Conservation (phyloP, 805 yeast species). For the Ogataea populi-albae region DNA sequence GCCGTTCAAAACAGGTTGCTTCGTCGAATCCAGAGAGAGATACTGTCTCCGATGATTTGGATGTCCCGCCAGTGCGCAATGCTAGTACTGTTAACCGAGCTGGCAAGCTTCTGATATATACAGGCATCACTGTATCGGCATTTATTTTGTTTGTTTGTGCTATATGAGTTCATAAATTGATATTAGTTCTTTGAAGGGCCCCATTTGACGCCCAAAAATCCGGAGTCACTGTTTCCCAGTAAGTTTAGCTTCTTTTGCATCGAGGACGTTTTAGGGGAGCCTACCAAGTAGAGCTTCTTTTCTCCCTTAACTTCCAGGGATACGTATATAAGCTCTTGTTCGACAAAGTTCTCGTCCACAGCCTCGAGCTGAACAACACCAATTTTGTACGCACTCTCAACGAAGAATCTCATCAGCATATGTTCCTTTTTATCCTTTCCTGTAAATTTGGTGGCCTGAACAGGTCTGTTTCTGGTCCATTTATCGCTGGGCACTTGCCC, state of each 20-base stretch:
- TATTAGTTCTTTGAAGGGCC: conserved; percentile 62
- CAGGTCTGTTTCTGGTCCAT: conserved; percentile 89
- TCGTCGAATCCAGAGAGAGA: conserved; percentile 13
- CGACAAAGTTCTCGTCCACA: conserved; percentile 59
- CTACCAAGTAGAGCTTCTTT: conserved; percentile 63
- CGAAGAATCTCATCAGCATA: conserved; percentile 79
- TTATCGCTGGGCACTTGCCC: conserved; percentile 69
- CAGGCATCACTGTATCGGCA: too few species aligned
- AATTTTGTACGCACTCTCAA: conserved; percentile 62
- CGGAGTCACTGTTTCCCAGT: conserved; percentile 40
- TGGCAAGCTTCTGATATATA: not conserved
- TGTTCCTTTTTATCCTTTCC: conserved; percentile 81
- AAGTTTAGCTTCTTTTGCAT: conserved; percentile 46
- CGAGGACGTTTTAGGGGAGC: conserved; percentile 49
- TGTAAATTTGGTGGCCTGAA: conserved; percentile 58
- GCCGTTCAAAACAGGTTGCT: conserved; percentile 14
- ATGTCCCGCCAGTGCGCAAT: conserved; percentile 2
- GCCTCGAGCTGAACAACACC: conserved; percentile 83
- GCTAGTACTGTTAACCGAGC: too few species aligned
- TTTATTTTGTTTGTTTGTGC: too few species aligned
- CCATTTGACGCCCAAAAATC: conserved; percentile 83
- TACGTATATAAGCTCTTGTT: conserved; percentile 68
- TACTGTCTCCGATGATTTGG: conserved; percentile 15
- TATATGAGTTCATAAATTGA: too few species aligned
- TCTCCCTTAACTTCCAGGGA: conserved; percentile 74